These are phyloP conservation scores for Suillus placidus DNA, from an alignment of 768 basidiomycete genomes.

Conservation along the genomic window DNA sequence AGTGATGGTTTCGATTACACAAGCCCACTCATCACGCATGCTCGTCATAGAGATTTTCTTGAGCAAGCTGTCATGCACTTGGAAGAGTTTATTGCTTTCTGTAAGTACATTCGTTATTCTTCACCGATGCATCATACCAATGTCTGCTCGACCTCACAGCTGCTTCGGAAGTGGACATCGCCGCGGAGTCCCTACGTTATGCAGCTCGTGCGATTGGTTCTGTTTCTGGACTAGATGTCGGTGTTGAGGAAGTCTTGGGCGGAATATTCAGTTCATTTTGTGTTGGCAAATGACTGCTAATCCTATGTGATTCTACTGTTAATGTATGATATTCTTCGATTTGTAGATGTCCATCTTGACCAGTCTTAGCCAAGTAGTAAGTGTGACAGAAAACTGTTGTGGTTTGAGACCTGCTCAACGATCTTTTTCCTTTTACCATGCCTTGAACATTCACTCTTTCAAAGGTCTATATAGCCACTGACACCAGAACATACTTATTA, in stretches of 20 bases:
- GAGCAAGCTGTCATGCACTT: conserved; percentile 54
- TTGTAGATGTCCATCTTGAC: neutral
- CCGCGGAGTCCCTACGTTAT: conserved; percentile 86
- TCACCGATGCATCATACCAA: conserved; percentile 10
- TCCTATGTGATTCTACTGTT: neutral
- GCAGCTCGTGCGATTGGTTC: conserved; percentile 83
- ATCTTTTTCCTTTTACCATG: neutral
- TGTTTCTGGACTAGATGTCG: conserved; percentile 73
- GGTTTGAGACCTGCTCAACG: neutral
- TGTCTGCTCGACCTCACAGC: conserved; percentile 38
- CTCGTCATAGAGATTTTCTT: conserved; percentile 78
- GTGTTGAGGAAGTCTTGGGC: conserved; percentile 83
- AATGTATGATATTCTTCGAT: neutral
- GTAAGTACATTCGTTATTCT: conserved; percentile 22
- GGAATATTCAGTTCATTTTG: conserved; percentile 86
- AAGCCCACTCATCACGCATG: conserved; percentile 72
- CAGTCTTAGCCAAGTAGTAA: neutral
- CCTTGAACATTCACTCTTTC: neutral
- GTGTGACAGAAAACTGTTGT: neutral
- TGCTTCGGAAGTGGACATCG: conserved; percentile 73
- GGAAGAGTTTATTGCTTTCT: conserved; percentile 34
- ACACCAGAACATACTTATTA: no score
- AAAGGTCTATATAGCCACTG: neutral
- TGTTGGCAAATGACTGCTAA: conserved; percentile 68
- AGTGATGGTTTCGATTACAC: neutral